Base-by-base conservation (phyloP, 768 basidiomycete species). In the Kondoa malvinella region DNA sequence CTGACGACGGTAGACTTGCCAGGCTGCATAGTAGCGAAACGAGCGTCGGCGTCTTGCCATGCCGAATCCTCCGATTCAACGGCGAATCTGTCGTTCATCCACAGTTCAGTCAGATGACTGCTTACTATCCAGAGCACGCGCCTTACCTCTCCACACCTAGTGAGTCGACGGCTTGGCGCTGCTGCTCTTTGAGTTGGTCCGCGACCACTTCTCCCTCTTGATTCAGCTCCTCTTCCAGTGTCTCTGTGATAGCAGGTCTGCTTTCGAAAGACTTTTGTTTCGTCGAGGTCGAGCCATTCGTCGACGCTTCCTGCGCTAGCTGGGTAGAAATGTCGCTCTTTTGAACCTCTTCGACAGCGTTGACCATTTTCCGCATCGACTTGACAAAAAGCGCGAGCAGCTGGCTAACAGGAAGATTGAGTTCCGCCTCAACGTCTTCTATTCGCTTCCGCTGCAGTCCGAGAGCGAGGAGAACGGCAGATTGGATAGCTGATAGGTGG, bases 331-430 rank as follows among this genome's bases (percentile, higher is more conserved):
- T 71, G 34, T 72, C 74, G 33, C 66, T 68, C 66, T 74, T 72
- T 30, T 74, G 74, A 2, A 77, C 61, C 64, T 75, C 72, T 64
- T 76, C 69, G 66, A 72, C 32, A 69, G 78, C 63, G 76, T 80
- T 84, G 0, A 85, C 86, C 8, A 82, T 82, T 77, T 88, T 91
- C 71, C 89, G 85, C 64, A 97, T 79, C 50, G 91, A 80, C 79
- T 97, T 97, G 71, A 85, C 86, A 77, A 99, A 92, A 34, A 96
- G 80, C 0, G 94, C 94, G 4, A 99, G 81, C 1, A 84, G 81
- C 76, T 97, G 94, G 0, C 86, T 86, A 31, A 92, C 88, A 0
- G 90, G 87, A 0, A 97, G 79, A 4, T 84, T 83, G 25, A 97
- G 81, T 74, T 96, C 92, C 70, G 87, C 88, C 82, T 94, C 92